Conservation (phyloP, 2,329 filamentous ascomycete genomes). For the Chrysoporthe puriensis region DNA sequence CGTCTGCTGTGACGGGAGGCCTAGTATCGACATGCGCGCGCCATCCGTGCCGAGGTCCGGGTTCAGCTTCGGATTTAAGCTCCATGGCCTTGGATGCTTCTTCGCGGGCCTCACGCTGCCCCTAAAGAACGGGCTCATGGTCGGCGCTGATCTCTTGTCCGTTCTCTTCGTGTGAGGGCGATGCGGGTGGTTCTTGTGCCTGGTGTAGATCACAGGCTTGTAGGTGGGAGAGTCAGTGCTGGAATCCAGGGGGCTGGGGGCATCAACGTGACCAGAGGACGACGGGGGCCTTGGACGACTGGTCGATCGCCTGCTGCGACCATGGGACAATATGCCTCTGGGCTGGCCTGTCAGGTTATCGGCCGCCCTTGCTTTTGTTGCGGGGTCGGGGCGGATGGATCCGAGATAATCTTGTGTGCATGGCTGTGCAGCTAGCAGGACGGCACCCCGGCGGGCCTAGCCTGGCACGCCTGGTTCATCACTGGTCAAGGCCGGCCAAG, state of each 20-base stretch:
- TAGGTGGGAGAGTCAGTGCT: too few relatives aligned
- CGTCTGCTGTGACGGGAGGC: constrained; percentile 7
- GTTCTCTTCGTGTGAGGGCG: neutral
- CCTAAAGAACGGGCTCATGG: constrained; percentile 29
- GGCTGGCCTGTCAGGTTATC: neutral
- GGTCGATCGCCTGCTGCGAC: neutral
- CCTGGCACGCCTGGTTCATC: too few relatives aligned
- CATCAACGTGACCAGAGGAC: neutral
- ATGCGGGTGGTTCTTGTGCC: neutral
- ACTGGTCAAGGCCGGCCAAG: neutral
- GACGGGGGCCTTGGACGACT: neutral
- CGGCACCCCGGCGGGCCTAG: neutral
- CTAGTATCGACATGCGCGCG: constrained; percentile 16
- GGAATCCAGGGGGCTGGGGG: neutral
- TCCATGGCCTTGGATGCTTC: constrained; percentile 26
- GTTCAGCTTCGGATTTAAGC: constrained; percentile 27
- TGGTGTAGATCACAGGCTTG: too few relatives aligned
- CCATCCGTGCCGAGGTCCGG: constrained; percentile 20
- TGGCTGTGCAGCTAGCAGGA: neutral
- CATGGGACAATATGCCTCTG: neutral
- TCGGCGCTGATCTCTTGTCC: neutral
- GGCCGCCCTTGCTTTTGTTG: neutral
- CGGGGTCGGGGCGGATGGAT: constrained; percentile 13
- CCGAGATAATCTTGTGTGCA: neutral
- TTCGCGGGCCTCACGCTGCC: constrained; percentile 25